phyloP scores from a whole-genome alignment of 257 asterid species.

The Solanum virginianum region DNA sequence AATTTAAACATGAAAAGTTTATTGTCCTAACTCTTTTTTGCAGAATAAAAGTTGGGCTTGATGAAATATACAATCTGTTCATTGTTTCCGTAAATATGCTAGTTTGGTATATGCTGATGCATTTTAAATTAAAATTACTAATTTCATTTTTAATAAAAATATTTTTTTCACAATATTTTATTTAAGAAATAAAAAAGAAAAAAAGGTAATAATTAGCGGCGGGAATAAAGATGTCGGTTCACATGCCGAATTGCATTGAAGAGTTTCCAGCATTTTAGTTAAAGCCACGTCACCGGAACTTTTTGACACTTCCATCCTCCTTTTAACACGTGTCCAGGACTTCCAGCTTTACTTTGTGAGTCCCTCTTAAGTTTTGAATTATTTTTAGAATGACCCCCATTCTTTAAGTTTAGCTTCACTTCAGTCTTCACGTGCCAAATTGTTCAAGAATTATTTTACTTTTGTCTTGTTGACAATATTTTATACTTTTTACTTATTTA shows the following conservation, averaged over 20 bases:
- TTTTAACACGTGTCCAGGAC: background rate
- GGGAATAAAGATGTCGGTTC: background rate
- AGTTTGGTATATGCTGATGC: background rate
- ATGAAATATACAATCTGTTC: background rate
- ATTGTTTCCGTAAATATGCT: background rate
- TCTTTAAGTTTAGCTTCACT: background rate
- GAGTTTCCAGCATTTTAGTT: slow-evolving; percentile 1
- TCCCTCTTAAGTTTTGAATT: background rate
- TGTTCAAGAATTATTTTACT: background rate
- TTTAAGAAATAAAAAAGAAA: background rate
- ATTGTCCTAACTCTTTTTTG: background rate
- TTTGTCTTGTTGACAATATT: background rate
- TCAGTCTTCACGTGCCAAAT: background rate
- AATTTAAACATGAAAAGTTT: background rate
- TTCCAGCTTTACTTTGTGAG: background rate
- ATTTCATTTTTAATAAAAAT: too few species aligned
- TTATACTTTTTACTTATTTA: too few species aligned
- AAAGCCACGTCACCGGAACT: background rate
- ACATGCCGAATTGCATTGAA: background rate
- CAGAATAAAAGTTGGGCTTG: background rate
- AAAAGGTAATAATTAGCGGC: background rate
- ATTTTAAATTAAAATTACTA: background rate
- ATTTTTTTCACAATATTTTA: background rate
- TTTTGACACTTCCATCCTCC: background rate
- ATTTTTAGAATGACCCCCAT: background rate